Conservation (phyloP, 2,329 filamentous ascomycete genomes). For the Alternaria sp. region DNA sequence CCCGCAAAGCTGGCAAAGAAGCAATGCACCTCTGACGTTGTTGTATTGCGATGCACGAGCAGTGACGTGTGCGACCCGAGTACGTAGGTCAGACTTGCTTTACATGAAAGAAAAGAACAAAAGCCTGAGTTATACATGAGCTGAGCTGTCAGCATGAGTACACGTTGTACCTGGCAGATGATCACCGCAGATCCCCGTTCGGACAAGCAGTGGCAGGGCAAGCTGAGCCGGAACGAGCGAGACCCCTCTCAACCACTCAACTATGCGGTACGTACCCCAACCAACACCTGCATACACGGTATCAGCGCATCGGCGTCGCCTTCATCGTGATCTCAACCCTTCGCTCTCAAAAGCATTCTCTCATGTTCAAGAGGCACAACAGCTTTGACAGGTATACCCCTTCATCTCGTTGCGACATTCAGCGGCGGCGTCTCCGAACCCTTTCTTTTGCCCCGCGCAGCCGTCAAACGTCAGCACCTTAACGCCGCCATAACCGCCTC, state of each 20-base stretch:
- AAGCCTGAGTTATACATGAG: background rate
- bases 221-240: slow-evolving; percentile 12
- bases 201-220: slow-evolving; percentile 15
- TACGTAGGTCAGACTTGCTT: background rate
- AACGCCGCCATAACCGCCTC: slow-evolving; percentile 6
- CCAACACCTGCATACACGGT: background rate
- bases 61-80: background rate
- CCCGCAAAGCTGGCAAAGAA: background rate
- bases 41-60: background rate
- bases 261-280: background rate
- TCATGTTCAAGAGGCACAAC: background rate
- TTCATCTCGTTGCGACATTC: background rate
- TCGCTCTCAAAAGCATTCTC: background rate
- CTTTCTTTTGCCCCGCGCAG: slow-evolving; percentile 1
- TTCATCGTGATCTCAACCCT: background rate
- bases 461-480: background rate
- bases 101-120: background rate
- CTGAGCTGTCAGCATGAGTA: slow-evolving; percentile 2
- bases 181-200: slow-evolving; percentile 24
- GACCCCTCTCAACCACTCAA: background rate
- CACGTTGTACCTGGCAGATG: slow-evolving; percentile 29
- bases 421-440: background rate
- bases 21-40: background rate
- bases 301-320: background rate
- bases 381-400: background rate